A percentile compares a stretch with the other conserved stretches of the same genome.
These are phyloP conservation scores for Aspergillus unguis DNA, from an alignment of 2,329 filamentous ascomycete genomes.

Conservation along the genomic window DNA sequence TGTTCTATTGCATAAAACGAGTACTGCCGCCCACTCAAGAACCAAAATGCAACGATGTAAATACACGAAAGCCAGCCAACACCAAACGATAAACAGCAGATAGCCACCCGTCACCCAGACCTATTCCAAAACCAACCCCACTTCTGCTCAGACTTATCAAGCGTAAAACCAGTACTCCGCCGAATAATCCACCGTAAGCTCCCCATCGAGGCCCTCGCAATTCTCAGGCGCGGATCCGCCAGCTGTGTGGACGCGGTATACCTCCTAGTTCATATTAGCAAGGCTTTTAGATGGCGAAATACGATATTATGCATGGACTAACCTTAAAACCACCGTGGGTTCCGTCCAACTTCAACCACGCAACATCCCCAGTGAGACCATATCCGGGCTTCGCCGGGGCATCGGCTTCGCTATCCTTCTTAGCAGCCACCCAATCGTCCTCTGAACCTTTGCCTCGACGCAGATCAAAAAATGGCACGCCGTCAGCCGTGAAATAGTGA, in stretches of 20 bases:
- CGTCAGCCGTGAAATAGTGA: conserved; percentile 33
- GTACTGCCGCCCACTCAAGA: not conserved
- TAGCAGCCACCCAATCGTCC: conserved; percentile 23
- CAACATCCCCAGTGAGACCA: conserved; percentile 22
- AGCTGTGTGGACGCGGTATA: conserved; percentile 42
- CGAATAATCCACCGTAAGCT: conserved; percentile 37
- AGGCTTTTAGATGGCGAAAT: conserved; percentile 3
- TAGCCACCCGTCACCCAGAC: not conserved
- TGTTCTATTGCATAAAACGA: too few relatives aligned
- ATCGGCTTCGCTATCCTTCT: conserved; percentile 27
- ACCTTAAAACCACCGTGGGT: conserved; percentile 33
- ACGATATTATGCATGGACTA: conserved; percentile 7
- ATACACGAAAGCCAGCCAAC: not conserved
- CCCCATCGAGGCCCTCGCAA: conserved; percentile 31
- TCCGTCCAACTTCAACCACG: conserved; percentile 33
- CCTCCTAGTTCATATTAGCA: conserved; percentile 27
- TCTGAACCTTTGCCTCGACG: conserved; percentile 16
- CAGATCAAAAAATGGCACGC: conserved; percentile 34
- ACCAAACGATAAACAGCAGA: not conserved
- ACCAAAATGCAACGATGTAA: not conserved
- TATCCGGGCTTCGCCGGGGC: conserved; percentile 19
- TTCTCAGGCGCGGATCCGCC: conserved; percentile 34
- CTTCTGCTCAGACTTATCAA: conserved; percentile 12
- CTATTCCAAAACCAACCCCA: not conserved
- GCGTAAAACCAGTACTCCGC: conserved; percentile 46